A percentile compares a stretch with the other conserved stretches of the same genome.
Evolutionary conservation across 495 filamentous ascomycete genomes (phyloP).

Genomic region (Friedmanniomyces simplex): DNA sequence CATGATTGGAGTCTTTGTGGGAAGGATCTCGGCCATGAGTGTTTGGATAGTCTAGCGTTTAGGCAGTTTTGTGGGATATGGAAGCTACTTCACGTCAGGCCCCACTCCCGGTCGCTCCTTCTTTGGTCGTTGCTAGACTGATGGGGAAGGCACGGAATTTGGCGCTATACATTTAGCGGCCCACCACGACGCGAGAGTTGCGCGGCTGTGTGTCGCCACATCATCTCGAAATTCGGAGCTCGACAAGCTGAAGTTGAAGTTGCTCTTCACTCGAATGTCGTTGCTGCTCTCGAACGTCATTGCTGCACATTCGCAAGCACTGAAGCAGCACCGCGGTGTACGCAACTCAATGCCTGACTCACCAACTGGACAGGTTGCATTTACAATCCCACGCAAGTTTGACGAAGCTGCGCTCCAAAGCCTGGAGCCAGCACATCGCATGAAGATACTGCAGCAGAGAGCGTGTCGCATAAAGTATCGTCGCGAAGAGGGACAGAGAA

Average conservation of each 20-base stretch:
- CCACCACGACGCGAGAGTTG: too few species aligned
- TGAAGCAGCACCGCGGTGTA: neutral
- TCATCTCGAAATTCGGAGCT: too few species aligned
- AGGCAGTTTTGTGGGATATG: neutral
- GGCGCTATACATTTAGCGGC: too few species aligned
- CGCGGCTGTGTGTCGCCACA: too few species aligned
- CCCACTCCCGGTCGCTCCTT: too few species aligned
- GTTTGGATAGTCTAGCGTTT: neutral
- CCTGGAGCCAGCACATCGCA: neutral
- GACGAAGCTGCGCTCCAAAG: neutral
- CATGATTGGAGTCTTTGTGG: slow-evolving; percentile 1
- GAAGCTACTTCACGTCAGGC: too few species aligned
- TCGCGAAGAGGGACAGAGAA: neutral
- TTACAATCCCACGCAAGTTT: too few species aligned
- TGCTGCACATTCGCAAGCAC: neutral
- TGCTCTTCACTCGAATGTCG: too few species aligned
- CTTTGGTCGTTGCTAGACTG: too few species aligned
- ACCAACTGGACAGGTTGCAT: too few species aligned
- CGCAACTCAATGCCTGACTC: neutral
- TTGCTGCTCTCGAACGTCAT: neutral
- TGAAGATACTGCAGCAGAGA: neutral
- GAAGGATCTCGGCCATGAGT: neutral
- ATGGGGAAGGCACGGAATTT: too few species aligned
- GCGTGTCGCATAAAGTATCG: neutral
- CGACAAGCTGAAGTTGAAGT: too few species aligned